These are phyloP conservation scores for Erythrobasidium hasegawianum DNA, from an alignment of 1,284 basidiomycete genomes.

Conservation along the genomic window DNA sequence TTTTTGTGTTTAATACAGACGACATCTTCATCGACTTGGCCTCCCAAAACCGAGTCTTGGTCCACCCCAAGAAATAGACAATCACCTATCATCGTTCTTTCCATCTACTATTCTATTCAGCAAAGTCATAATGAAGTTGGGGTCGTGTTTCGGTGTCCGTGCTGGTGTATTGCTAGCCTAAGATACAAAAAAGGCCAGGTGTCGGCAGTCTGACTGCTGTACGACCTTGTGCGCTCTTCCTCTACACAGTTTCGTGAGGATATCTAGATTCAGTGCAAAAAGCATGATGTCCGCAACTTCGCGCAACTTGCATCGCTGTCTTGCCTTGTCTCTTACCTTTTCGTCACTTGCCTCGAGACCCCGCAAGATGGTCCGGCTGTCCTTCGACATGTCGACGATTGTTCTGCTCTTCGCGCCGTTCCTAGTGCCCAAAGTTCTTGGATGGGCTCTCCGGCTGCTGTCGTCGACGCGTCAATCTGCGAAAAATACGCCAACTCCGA, in stretches of 20 bases:
- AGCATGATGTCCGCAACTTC: too few relatives aligned
- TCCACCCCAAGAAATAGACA: slow-evolving; percentile 32
- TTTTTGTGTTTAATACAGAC: slow-evolving; percentile 6
- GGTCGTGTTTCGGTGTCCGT: background rate
- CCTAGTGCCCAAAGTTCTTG: slow-evolving; percentile 14
- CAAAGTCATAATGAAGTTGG: background rate
- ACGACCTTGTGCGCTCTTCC: background rate
- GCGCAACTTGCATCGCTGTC: too few relatives aligned
- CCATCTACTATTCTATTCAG: background rate
- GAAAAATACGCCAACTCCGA: background rate
- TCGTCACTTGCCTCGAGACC: too few relatives aligned
- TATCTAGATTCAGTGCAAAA: too few relatives aligned
- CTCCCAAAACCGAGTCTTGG: slow-evolving; percentile 19
- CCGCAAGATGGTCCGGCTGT: background rate
- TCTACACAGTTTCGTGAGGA: background rate
- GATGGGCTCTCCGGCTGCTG: background rate
- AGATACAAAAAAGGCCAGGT: background rate
- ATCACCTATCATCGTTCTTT: background rate
- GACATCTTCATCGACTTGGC: slow-evolving; percentile 33
- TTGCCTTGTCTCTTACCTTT: too few relatives aligned
- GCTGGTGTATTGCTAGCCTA: background rate
- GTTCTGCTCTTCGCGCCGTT: slow-evolving; percentile 24
- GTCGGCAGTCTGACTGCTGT: background rate
- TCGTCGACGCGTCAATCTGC: background rate
- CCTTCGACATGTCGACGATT: slow-evolving; percentile 9